phyloP scores from a whole-genome alignment of 495 filamentous ascomycete genomes.

The Aspergillus indologenus region DNA sequence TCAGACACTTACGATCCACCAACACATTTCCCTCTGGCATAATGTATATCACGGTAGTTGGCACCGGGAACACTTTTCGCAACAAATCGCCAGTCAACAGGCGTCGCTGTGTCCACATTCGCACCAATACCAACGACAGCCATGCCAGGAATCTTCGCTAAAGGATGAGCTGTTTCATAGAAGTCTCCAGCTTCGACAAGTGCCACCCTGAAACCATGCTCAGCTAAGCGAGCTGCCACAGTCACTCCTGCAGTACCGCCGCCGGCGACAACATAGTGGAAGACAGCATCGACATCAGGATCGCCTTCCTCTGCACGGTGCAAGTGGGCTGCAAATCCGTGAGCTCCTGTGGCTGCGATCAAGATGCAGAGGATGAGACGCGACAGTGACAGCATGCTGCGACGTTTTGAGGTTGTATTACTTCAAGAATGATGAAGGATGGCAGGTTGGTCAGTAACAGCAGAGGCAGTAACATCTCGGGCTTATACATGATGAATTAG shows the following conservation, averaged over 20 bases:
- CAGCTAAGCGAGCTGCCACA: slow-evolving; percentile 43
- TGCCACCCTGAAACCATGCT: slow-evolving; percentile 34
- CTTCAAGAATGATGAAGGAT: not conserved
- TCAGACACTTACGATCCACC: slow-evolving; percentile 36
- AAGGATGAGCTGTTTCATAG: slow-evolving; percentile 47
- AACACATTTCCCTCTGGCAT: slow-evolving; percentile 36
- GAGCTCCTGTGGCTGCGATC: not conserved
- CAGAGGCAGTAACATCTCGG: not conserved
- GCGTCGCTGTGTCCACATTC: slow-evolving; percentile 24
- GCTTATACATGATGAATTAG: not conserved
- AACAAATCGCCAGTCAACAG: slow-evolving; percentile 51
- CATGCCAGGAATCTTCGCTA: slow-evolving; percentile 46
- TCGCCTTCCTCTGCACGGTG: not conserved
- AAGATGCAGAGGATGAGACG: not conserved
- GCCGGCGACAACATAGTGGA: slow-evolving; percentile 53
- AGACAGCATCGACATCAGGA: slow-evolving; percentile 17
- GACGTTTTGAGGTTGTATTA: not conserved
- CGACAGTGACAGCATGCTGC: not conserved
- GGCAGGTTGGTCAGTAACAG: not conserved
- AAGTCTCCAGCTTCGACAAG: slow-evolving; percentile 59
- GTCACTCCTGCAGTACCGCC: slow-evolving; percentile 51
- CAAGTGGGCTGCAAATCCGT: not conserved
- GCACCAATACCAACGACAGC: slow-evolving; percentile 33
- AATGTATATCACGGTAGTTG: slow-evolving; percentile 37
- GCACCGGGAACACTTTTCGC: slow-evolving; percentile 31